phyloP scores from a whole-genome alignment of 208 protist species.

The Crithidia bombi region DNA sequence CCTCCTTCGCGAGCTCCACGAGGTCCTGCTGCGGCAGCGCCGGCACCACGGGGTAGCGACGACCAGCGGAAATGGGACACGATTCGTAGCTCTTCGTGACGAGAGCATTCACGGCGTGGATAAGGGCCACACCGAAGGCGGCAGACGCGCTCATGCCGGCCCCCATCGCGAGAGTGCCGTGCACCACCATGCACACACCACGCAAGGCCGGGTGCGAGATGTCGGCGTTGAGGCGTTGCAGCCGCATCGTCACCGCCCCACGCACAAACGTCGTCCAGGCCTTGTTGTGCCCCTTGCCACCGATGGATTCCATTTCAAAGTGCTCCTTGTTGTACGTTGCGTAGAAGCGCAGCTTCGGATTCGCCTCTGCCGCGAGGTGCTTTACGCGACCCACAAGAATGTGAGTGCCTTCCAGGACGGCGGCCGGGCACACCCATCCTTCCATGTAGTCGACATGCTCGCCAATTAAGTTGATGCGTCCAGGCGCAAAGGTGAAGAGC shows the following conservation, averaged over 20 bases:
- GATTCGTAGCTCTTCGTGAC: slow-evolving; percentile 39
- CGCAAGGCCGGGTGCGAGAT: slow-evolving; percentile 40
- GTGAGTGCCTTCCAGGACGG: slow-evolving; percentile 59
- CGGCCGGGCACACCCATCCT: slow-evolving; percentile 80
- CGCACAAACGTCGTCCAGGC: slow-evolving; percentile 72
- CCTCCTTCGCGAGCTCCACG: slow-evolving; percentile 68
- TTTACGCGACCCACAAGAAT: slow-evolving; percentile 75
- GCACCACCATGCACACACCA: slow-evolving; percentile 75
- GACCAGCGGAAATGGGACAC: slow-evolving; percentile 17
- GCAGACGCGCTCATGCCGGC: slow-evolving; percentile 89
- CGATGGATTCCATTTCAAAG: slow-evolving; percentile 51
- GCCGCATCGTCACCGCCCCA: slow-evolving; percentile 59
- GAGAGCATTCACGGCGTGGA: slow-evolving; percentile 55
- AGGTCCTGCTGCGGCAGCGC: slow-evolving; percentile 37
- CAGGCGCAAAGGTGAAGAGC: slow-evolving; percentile 81
- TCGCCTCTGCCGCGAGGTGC: slow-evolving; percentile 35
- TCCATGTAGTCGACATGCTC: slow-evolving; percentile 93
- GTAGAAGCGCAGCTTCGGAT: slow-evolving; percentile 67
- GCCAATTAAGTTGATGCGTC: slow-evolving; percentile 91
- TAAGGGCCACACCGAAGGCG: slow-evolving; percentile 75
- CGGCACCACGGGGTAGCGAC: slow-evolving; percentile 51
- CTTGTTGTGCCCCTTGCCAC: slow-evolving; percentile 44
- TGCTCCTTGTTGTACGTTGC: slow-evolving; percentile 57
- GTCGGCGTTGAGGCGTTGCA: slow-evolving; percentile 53
- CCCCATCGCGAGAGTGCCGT: slow-evolving; percentile 77